phyloP scores from a whole-genome alignment of 768 basidiomycete genomes.

The Suillus subaureus region DNA sequence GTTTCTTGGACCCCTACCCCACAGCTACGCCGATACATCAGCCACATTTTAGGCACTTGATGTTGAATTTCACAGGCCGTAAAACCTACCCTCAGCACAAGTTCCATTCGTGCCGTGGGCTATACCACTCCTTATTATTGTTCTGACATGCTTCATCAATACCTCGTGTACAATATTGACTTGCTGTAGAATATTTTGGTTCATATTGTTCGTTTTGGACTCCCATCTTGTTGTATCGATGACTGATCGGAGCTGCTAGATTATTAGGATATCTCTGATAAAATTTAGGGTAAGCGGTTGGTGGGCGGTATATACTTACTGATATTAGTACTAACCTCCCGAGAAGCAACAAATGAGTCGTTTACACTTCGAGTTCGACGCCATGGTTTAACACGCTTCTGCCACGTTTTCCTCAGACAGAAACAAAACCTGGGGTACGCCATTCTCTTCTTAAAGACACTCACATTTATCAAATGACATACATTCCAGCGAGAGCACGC shows the following conservation, averaged over 20 bases:
- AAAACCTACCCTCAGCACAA: background rate
- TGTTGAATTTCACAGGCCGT: background rate
- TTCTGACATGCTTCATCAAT: background rate
- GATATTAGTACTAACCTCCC: background rate
- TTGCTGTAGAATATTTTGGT: background rate
- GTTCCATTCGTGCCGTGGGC: background rate
- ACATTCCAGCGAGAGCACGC: background rate
- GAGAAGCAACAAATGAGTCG: conserved; percentile 1
- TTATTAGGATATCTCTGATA: background rate
- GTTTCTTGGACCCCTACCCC: background rate
- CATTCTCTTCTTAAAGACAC: background rate
- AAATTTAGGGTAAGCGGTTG: background rate
- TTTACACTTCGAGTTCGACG: background rate
- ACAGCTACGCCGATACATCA: background rate
- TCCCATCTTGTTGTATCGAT: background rate
- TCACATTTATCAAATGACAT: background rate
- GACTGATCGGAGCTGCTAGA: background rate
- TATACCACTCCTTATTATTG: background rate
- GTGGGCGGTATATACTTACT: background rate
- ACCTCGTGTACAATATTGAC: conserved; percentile 3
- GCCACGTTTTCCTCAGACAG: background rate
- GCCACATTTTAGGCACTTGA: conserved; percentile 7
- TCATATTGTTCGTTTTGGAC: background rate
- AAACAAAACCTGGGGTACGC: background rate
- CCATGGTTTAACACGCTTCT: background rate